phyloP scores from a whole-genome alignment of 23 red algal species.

The Gracilaria gracilis region DNA sequence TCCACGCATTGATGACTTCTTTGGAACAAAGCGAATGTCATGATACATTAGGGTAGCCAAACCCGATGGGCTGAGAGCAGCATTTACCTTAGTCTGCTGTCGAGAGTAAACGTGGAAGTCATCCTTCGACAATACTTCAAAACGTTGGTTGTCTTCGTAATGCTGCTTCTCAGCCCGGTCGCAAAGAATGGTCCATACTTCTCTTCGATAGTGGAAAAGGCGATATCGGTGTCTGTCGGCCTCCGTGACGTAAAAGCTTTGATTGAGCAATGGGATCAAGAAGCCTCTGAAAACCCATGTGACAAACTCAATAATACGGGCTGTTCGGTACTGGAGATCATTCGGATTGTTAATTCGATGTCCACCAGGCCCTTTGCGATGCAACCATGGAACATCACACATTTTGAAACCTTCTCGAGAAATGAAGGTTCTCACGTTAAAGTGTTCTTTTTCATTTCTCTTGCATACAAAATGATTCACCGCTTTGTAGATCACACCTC shows the following conservation, averaged over 20 bases:
- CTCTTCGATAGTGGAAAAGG: conserved; percentile 58
- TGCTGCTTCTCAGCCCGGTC: conserved; percentile 41
- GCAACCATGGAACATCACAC: conserved; percentile 59
- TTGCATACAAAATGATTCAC: conserved; percentile 32
- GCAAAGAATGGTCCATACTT: conserved; percentile 61
- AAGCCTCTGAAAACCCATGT: conserved; percentile 63
- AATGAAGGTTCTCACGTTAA: conserved; percentile 28
- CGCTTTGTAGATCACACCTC: conserved; percentile 34
- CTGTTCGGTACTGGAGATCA: conserved; percentile 46
- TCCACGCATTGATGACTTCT: conserved; percentile 48
- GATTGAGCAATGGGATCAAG: conserved; percentile 55
- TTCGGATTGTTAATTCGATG: conserved; percentile 40
- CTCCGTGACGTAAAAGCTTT: conserved; percentile 72
- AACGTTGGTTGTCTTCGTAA: conserved; percentile 36
- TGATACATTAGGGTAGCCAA: conserved; percentile 25
- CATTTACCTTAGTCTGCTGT: conserved; percentile 13
- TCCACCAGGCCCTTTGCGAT: conserved; percentile 38
- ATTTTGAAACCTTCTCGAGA: conserved; percentile 6
- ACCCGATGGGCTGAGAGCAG: neutral
- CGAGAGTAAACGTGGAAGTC: neutral
- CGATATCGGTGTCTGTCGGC: conserved; percentile 39
- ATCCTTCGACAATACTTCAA: conserved; percentile 43
- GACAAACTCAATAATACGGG: conserved; percentile 42
- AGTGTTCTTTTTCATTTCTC: conserved; percentile 30
- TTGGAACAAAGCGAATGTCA: conserved; percentile 64